Conservation (phyloP, 2,329 filamentous ascomycete species). For the Penicillium expansum region DNA sequence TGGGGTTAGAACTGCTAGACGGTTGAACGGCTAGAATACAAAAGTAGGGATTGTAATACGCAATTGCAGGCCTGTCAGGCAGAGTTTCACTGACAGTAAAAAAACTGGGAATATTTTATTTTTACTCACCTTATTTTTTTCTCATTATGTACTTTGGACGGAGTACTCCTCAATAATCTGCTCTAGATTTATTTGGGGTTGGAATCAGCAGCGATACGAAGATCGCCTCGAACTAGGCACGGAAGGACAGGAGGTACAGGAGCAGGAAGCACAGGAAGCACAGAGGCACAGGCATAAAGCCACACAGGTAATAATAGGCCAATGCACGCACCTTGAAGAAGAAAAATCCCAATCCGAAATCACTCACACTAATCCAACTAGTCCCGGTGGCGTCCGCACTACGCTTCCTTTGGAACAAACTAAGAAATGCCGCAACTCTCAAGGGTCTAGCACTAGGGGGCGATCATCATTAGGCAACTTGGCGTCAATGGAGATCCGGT, state of each 20-base stretch:
- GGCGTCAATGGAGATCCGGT: slow-evolving; percentile 6
- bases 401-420: not conserved
- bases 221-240: not conserved
- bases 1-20: not conserved
- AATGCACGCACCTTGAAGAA: slow-evolving; percentile 1
- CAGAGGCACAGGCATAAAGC: too few species aligned
- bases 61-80: not conserved
- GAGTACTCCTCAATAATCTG: not conserved
- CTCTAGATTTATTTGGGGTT: not conserved
- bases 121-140: too few species aligned
- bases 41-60: not conserved
- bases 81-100: not conserved
- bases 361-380: not conserved
- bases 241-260: not conserved
- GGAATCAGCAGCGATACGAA: not conserved
- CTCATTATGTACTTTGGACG: not conserved
- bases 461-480: slow-evolving; percentile 6
- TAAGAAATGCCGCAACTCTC: slow-evolving; percentile 13
- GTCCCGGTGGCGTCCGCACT: slow-evolving; percentile 6
- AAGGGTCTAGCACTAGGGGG: slow-evolving; percentile 5
- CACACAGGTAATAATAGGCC: not conserved
- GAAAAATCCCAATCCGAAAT: not conserved
- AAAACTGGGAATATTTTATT: not conserved
- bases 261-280: not conserved
- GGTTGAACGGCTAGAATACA: not conserved